phyloP scores from a whole-genome alignment of 495 filamentous ascomycete species.

The Hypoxylon fuscum region DNA sequence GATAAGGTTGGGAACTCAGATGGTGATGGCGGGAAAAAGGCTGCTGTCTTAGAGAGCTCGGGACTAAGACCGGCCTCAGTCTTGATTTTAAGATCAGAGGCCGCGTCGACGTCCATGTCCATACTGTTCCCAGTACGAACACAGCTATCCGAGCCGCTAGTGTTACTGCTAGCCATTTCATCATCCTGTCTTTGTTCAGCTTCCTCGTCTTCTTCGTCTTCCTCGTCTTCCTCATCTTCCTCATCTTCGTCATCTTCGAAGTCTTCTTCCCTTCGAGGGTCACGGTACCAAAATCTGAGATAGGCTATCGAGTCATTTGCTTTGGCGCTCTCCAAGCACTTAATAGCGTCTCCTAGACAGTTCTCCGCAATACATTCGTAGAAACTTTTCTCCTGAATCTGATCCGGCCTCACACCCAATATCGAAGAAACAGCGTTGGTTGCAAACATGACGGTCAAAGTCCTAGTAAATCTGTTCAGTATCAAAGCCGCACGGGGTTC shows the following conservation, averaged over 20 bases:
- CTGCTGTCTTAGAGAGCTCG: constrained; percentile 12
- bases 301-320: constrained; percentile 95
- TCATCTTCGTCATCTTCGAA: constrained; percentile 44
- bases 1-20: constrained; percentile 1
- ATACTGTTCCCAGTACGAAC: constrained; percentile 30
- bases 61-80: constrained; percentile 22
- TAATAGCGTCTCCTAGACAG: constrained; percentile 76
- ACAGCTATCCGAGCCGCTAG: constrained; percentile 41
- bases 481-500: constrained; percentile 87
- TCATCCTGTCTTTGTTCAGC: constrained; percentile 21
- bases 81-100: constrained; percentile 24
- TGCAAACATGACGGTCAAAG: constrained; percentile 86
- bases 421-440: constrained; percentile 77
- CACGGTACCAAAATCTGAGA: constrained; percentile 86
- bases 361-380: constrained; percentile 83
- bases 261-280: constrained; percentile 64
- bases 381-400: constrained; percentile 76
- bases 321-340: constrained; percentile 84
- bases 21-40: constrained; percentile 1
- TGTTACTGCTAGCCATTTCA: constrained; percentile 19
- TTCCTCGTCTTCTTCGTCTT: constrained; percentile 45
- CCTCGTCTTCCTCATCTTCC: constrained; percentile 47
- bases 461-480: constrained; percentile 86
- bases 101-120: constrained; percentile 46
- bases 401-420: constrained; percentile 71